A percentile compares a stretch with the other conserved stretches of the same genome.
phyloP scores from a whole-genome alignment of 2,329 filamentous ascomycete genomes.

The Aspergillus sp. region DNA sequence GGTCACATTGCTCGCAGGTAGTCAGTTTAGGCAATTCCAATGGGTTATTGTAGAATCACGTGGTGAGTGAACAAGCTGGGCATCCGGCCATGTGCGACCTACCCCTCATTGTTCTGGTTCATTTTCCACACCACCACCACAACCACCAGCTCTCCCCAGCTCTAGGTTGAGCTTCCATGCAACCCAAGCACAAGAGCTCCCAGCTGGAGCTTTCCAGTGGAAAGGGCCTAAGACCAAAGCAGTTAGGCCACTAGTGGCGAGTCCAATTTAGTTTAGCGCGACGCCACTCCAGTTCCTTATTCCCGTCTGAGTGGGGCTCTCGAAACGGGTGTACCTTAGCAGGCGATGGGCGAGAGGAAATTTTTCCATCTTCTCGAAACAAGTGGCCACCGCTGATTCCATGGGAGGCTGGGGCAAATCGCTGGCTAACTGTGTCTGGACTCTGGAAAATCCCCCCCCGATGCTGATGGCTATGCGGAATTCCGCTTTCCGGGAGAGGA shows the following conservation, averaged over 20 bases:
- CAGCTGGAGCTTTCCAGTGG: conserved; percentile 19
- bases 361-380: conserved; percentile 6
- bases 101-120: conserved; percentile 4
- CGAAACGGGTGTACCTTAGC: conserved; percentile 16
- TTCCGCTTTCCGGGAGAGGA: background rate
- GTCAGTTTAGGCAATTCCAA: background rate
- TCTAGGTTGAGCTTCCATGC: conserved; percentile 22
- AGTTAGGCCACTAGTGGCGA: conserved; percentile 16
- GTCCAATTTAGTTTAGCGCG: conserved; percentile 22
- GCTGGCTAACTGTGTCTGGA: background rate
- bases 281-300: conserved; percentile 29
- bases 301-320: conserved; percentile 22
- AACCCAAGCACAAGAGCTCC: conserved; percentile 19
- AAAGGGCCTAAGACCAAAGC: conserved; percentile 6
- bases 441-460: background rate
- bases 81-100: conserved; percentile 16
- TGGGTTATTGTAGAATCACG: background rate
- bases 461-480: background rate
- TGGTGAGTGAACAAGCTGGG: conserved; percentile 3
- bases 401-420: background rate
- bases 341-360: conserved; percentile 7
- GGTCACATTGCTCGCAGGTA: conserved; percentile 1
- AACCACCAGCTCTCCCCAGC: conserved; percentile 24
- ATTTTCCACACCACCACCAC: background rate
- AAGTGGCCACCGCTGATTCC: conserved; percentile 11